Percentiles rank a stretch among this genome's conserved stretches.
Evolutionary conservation across 352 stramenopile genomes (phyloP).

Genomic region (Pythium phragmiticola): DNA sequence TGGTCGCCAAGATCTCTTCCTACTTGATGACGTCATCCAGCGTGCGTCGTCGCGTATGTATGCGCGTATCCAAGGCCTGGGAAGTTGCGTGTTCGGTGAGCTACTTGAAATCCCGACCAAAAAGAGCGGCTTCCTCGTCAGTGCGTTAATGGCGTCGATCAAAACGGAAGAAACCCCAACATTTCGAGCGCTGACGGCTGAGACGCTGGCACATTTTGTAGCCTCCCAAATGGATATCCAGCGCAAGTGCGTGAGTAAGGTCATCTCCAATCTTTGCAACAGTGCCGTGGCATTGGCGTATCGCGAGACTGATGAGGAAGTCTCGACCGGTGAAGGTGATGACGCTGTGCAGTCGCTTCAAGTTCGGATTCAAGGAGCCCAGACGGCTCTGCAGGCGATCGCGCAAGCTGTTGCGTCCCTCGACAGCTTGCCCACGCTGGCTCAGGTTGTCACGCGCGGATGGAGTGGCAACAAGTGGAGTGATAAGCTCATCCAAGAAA

Average conservation of each 20-base stretch:
- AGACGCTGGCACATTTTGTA: slow-evolving; percentile 58
- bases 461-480: slow-evolving; percentile 35
- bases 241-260: slow-evolving; percentile 74
- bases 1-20: slow-evolving; percentile 77
- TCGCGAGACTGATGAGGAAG: slow-evolving; percentile 28
- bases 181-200: slow-evolving; percentile 47
- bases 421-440: slow-evolving; percentile 31
- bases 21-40: slow-evolving; percentile 70
- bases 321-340: slow-evolving; percentile 4
- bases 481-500: slow-evolving; percentile 45
- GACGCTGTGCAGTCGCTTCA: background rate
- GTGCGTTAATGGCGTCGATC: slow-evolving; percentile 75
- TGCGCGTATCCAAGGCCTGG: slow-evolving; percentile 60
- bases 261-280: slow-evolving; percentile 77
- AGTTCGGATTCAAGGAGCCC: slow-evolving; percentile 45
- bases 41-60: slow-evolving; percentile 49
- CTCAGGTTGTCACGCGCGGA: slow-evolving; percentile 35
- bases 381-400: slow-evolving; percentile 41
- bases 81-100: slow-evolving; percentile 54
- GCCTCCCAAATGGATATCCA: slow-evolving; percentile 46
- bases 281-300: slow-evolving; percentile 48
- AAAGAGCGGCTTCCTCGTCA: slow-evolving; percentile 77
- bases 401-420: slow-evolving; percentile 40
- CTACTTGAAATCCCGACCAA: slow-evolving; percentile 58
- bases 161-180: slow-evolving; percentile 55